Base-by-base conservation (phyloP, 257 asterid genomes). In the Mentha longifolia region DNA sequence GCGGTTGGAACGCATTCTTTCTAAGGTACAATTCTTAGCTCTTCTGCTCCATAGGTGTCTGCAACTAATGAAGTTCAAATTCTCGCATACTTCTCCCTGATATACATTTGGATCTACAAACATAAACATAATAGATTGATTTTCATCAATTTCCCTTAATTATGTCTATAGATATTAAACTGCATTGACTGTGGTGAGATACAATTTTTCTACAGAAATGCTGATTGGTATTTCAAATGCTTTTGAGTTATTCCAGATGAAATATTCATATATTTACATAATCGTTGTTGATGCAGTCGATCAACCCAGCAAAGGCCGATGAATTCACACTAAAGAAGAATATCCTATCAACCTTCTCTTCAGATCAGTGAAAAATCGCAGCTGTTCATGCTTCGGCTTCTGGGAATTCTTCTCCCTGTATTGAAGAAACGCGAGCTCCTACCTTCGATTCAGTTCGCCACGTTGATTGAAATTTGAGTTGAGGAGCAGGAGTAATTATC, bases 251-350 rank as follows among this genome's bases (percentile, higher is more conserved):
- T 55, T 17, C 3, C 57, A 12, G 12, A 28, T 11, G 35, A 54
- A 65, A 33, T 69, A 22, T 51, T 17, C 4, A 30, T 61, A 22
- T 12, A 22, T 30, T 41, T 70, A 33, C 30, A 33, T 60, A 66
- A 15, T 56, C 19, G 65, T 70, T 51, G 41, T 76, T 52, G 62
- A 31, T 81, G 84, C 93, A 91, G 97, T 74, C 97, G 35, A 82
- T 93, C 74, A 88, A 84, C 74, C 69, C 89, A 57, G 62, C 86
- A 0, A 93, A 93, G 89, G 92, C 89, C 10, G 98, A 93, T 56
- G 98, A 93, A 71, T 89, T 93, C 80, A 76, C 85, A 33, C 78
- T 93, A 77, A 93, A 93, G 92, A 93, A 86, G 95, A 93, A 93
- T 69, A 90, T 93, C 65, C 79, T 93, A 20, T 79, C 85, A 11